Evolutionary conservation across 257 asterid genomes (phyloP).

Genomic region (Capsicum baccatum): DNA sequence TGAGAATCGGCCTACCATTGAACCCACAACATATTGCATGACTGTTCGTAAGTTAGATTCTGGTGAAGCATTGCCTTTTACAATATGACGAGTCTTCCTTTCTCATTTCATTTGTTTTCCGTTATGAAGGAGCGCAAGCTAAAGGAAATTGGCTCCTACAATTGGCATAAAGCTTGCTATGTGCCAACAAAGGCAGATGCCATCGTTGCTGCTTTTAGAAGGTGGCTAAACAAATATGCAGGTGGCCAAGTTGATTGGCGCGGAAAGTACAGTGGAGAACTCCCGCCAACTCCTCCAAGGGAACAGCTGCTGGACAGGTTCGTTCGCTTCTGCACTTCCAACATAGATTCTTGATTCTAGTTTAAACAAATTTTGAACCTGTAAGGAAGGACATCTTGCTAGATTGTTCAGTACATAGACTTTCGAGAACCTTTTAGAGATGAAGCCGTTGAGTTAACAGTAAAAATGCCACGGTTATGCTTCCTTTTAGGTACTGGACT

Average conservation of each 20-base stretch:
- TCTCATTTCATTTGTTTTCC: not conserved
- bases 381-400: too few relatives aligned
- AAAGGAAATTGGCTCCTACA: slow-evolving; percentile 54
- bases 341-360: not conserved
- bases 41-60: not conserved
- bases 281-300: slow-evolving; percentile 72
- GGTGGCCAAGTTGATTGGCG: slow-evolving; percentile 73
- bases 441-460: not conserved
- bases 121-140: slow-evolving; percentile 60
- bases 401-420: not conserved
- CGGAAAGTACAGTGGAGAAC: slow-evolving; percentile 48
- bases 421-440: not conserved
- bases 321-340: not conserved
- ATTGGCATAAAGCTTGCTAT: slow-evolving; percentile 71
- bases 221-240: slow-evolving; percentile 74
- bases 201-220: slow-evolving; percentile 58
- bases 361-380: not conserved
- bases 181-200: slow-evolving; percentile 77
- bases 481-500: slow-evolving; percentile 71
- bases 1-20: not conserved
- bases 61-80: not conserved
- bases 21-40: not conserved
- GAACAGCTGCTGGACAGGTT: slow-evolving; percentile 76
- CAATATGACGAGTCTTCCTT: not conserved
- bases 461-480: not conserved